Evolutionary conservation across 2,329 filamentous ascomycete genomes (phyloP).

Genomic region (Alternaria sp.): DNA sequence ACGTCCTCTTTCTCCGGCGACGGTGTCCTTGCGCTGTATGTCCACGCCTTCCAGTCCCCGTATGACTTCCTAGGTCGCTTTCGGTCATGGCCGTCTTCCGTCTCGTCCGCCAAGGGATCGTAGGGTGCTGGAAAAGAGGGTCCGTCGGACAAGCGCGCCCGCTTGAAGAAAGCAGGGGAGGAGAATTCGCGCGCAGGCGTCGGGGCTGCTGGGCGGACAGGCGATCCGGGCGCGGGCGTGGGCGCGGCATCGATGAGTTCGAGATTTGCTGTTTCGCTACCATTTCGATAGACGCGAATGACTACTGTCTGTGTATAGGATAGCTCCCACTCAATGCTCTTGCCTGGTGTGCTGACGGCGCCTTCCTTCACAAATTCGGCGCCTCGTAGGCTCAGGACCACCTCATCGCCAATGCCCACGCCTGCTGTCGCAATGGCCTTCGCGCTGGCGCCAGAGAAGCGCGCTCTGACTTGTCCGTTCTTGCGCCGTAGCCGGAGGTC

Average conservation of each 20-base stretch:
- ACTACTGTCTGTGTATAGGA: slow-evolving; percentile 52
- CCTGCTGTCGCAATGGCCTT: slow-evolving; percentile 69
- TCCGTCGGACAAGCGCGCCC: slow-evolving; percentile 72
- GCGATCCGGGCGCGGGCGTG: slow-evolving; percentile 35
- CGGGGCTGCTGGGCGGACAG: slow-evolving; percentile 18
- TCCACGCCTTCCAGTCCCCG: slow-evolving; percentile 73
- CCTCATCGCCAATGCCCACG: slow-evolving; percentile 78
- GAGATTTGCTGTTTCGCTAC: slow-evolving; percentile 57
- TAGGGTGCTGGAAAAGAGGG: slow-evolving; percentile 66
- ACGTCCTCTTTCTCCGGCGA: slow-evolving; percentile 66
- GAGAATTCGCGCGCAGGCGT: slow-evolving; percentile 58
- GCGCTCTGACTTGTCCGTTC: slow-evolving; percentile 80
- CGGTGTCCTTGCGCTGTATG: slow-evolving; percentile 72
- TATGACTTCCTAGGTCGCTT: slow-evolving; percentile 76
- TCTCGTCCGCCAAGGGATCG: slow-evolving; percentile 71
- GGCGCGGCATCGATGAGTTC: slow-evolving; percentile 56
- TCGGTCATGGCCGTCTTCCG: slow-evolving; percentile 63
- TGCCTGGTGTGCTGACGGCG: slow-evolving; percentile 63
- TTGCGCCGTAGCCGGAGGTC: slow-evolving; percentile 80
- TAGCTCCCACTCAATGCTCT: slow-evolving; percentile 64
- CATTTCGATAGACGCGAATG: slow-evolving; percentile 53
- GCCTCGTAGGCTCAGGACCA: slow-evolving; percentile 72
- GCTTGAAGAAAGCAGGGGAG: slow-evolving; percentile 79
- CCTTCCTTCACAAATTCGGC: slow-evolving; percentile 67
- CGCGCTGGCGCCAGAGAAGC: slow-evolving; percentile 74